These are phyloP conservation scores for Fomitopsis pinicola DNA, from an alignment of 1,284 basidiomycete genomes.

Conservation along the genomic window DNA sequence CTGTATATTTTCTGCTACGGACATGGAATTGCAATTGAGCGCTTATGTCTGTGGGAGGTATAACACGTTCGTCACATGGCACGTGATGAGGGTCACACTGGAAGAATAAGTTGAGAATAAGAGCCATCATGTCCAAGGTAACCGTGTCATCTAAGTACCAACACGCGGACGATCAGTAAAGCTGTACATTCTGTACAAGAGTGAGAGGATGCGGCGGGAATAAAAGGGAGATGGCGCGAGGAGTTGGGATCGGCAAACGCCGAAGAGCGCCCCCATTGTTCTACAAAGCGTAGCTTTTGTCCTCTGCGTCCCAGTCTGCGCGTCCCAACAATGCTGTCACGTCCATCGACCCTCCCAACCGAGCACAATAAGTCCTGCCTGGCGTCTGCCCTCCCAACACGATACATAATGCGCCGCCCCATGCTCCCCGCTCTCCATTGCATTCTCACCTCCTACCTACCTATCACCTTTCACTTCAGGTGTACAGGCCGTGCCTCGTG, in stretches of 20 bases:
- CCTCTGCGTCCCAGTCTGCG: not conserved
- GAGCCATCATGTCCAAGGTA: not conserved
- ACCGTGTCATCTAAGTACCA: too few relatives aligned
- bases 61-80: not conserved
- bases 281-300: conserved; percentile 1
- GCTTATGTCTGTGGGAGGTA: too few relatives aligned
- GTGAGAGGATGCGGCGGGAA: not conserved
- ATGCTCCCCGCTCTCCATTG: not conserved
- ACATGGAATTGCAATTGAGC: not conserved
- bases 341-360: not conserved
- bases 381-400: not conserved
- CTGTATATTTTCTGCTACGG: too few relatives aligned
- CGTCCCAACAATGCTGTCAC: not conserved
- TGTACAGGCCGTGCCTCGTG: not conserved
- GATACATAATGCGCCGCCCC: not conserved
- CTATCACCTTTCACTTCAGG: not conserved
- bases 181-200: not conserved
- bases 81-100: not conserved
- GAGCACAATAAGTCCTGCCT: not conserved
- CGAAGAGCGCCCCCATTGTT: not conserved
- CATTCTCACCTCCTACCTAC: not conserved
- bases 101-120: not conserved
- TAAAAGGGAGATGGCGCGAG: not conserved
- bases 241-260: not conserved
- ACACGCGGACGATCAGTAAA: not conserved